Base-by-base conservation (phyloP, 2,329 filamentous ascomycete species). In the Xylaria sp. region DNA sequence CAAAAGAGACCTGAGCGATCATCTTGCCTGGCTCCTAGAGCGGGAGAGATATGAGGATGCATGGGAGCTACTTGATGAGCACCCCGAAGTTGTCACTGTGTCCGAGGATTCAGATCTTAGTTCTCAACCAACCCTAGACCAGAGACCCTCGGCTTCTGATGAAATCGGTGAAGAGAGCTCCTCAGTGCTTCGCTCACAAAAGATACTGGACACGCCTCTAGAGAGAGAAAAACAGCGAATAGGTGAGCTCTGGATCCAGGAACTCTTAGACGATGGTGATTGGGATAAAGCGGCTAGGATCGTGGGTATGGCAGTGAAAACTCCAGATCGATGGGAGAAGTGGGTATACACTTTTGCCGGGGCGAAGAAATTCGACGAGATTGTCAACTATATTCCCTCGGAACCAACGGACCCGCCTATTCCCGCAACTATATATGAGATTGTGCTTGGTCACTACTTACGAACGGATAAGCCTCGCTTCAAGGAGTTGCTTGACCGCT, bases 261-360 rank as follows among this genome's bases (percentile, higher is more conserved):
- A 97, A 71, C 84, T 98, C 35, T 86, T 97, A 35, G 86, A 89
- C 37, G 82, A 86, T 0, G 84, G 87, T 8, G 83, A 94, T 64
- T 99, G 95, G 95, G 74, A 75, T 8, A 81, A 85, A 60, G 95
- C 95, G 5, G 94, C 92, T 0, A 83, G 90, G 71, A 83, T 96
- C 3, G 94, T 93, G 61, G 91, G 90, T 14, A 92, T 89, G 72
- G 94, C 97, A 0, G 82, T 99, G 1, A 88, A 88, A 45, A 92
- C 89, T 1, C 87, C 92, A 0, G 83, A 90, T 50, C 83, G 90
- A 69, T 99, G 95, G 95, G 94, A 98, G 78, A 92, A 96, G 71
- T 98, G 94, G 93, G 90, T 96, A 4, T 96, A 91, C 87, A 89
- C 87, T 0, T 99, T 99, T 78, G 92, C 93, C 7, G 90, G 92